Base-by-base conservation (phyloP, 2,329 filamentous ascomycete species). In the Akanthomyces dipterigenus region DNA sequence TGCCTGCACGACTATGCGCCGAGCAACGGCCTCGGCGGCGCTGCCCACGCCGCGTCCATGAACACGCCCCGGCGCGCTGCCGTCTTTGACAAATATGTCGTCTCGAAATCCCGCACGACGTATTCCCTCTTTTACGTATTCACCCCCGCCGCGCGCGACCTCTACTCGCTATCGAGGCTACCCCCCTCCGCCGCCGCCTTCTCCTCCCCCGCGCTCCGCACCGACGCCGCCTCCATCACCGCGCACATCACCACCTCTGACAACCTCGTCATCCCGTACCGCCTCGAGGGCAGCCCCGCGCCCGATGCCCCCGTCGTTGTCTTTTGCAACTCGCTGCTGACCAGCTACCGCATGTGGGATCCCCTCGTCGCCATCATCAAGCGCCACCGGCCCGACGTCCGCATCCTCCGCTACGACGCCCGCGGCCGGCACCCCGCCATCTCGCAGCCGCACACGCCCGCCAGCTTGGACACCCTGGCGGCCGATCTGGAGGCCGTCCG, bases 121-220 rank as follows among this genome's bases (percentile, higher is more conserved):
- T 95, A 90, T 73, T 78, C 83, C 38, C 83, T 93, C 64, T 90
- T 90, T 72, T 93, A 95, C 72, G 86, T 88, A 12, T 96, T 96
- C 69, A 89, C 90, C 0, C 82, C 88, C 0, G 89, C 84, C 0
- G 86, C 89, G 0, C 82, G 89, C 26, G 88, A 93, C 65, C 78
- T 93, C 3, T 67, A 78, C 0, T 80, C 82, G 6, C 74, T 91
- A 1, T 77, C 82, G 1, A 73, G 73, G 1, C 75, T 83, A 4
- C 77, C 80, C 3, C 74, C 78, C 1, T n/a, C 45, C 8, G 68
- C 71, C 0, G 77, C 79, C 0, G 72, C 77, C 0, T 89, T 86
- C 69, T 75, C 75, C 1, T 83, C 82, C 0, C 74, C 80, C 1
- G 74, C 75, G 62, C 88, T 83, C 11, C 77, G 75, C 50, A 88